Evolutionary conservation across 2,329 filamentous ascomycete genomes (phyloP).

Genomic region (Xylariaceae sp.): DNA sequence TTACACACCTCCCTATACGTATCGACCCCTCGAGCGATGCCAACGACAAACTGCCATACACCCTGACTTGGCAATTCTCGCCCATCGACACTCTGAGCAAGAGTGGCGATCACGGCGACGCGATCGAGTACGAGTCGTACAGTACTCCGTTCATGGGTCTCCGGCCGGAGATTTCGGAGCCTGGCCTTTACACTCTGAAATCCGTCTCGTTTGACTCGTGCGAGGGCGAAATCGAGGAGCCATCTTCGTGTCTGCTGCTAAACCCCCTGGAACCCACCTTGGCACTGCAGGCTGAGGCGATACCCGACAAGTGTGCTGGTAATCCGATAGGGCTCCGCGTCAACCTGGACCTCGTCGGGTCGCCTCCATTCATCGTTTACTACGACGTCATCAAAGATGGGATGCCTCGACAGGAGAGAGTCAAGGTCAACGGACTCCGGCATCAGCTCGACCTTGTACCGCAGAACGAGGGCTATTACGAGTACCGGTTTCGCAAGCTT

Average conservation of each 20-base stretch:
- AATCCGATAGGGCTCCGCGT: constrained; percentile 88
- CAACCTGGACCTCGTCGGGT: constrained; percentile 83
- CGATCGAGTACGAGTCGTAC: constrained; percentile 52
- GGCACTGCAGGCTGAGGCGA: constrained; percentile 67
- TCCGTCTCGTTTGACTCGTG: constrained; percentile 77
- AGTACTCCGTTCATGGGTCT: constrained; percentile 57
- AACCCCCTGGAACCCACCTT: constrained; percentile 87
- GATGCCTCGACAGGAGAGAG: constrained; percentile 47
- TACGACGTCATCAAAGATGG: constrained; percentile 68
- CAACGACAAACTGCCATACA: constrained; percentile 60
- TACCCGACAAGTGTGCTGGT: constrained; percentile 91
- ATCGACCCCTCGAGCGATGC: constrained; percentile 59
- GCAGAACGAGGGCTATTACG: constrained; percentile 73
- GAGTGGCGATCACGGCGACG: constrained; percentile 62
- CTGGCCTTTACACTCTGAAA: constrained; percentile 82
- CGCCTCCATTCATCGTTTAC: constrained; percentile 78
- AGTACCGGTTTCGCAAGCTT: constrained; percentile 77
- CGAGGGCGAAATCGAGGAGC: constrained; percentile 83
- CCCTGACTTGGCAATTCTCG: constrained; percentile 76
- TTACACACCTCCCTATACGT: constrained; percentile 62
- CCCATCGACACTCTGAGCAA: constrained; percentile 63
- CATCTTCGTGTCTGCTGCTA: constrained; percentile 84
- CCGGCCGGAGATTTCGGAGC: constrained; percentile 62
- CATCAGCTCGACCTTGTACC: constrained; percentile 83
- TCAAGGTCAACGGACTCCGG: constrained; percentile 64